A percentile compares a stretch with the other conserved stretches of the same genome.
Evolutionary conservation across 805 yeast species (phyloP).

Genomic region (Candida dajiaensis): DNA sequence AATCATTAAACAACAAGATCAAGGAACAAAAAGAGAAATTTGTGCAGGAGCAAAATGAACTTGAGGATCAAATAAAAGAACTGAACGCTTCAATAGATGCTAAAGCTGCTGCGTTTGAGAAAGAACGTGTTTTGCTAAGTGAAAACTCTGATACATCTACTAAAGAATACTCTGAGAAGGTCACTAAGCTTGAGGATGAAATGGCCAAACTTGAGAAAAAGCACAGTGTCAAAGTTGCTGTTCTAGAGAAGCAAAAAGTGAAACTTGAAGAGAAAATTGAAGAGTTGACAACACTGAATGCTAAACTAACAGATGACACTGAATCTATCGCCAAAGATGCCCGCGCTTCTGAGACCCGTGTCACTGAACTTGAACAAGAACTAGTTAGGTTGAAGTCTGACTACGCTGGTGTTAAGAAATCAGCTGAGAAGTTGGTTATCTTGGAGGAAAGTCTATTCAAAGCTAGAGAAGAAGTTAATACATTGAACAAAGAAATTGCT

Average conservation of each 20-base stretch:
- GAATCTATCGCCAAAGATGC: background rate
- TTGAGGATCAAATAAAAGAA: slow-evolving; percentile 25
- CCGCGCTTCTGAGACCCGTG: background rate
- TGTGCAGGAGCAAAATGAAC: slow-evolving; percentile 15
- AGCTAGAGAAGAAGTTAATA: background rate
- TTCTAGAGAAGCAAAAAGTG: slow-evolving; percentile 9
- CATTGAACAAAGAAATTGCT: background rate
- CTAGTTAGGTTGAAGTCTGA: background rate
- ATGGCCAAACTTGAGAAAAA: slow-evolving; percentile 12
- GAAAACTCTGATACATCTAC: slow-evolving; percentile 45
- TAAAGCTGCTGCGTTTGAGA: slow-evolving; percentile 41
- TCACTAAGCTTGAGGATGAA: slow-evolving; percentile 35
- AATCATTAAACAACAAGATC: slow-evolving; percentile 13
- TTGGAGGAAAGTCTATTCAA: background rate
- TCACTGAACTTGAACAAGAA: background rate
- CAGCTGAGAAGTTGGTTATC: background rate
- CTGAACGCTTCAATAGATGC: slow-evolving; percentile 30
- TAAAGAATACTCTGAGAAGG: slow-evolving; percentile 42
- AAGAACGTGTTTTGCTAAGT: slow-evolving; percentile 41
- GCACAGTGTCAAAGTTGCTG: slow-evolving; percentile 2
- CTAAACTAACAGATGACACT: slow-evolving; percentile 3
- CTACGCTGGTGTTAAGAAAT: background rate
- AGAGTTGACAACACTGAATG: slow-evolving; percentile 10
- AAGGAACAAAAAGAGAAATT: slow-evolving; percentile 19
- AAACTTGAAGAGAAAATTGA: slow-evolving; percentile 10